Percentiles rank a stretch among this genome's conserved stretches.
Conservation (phyloP, 345 rosid genomes). For the Arabis hirsuta region DNA sequence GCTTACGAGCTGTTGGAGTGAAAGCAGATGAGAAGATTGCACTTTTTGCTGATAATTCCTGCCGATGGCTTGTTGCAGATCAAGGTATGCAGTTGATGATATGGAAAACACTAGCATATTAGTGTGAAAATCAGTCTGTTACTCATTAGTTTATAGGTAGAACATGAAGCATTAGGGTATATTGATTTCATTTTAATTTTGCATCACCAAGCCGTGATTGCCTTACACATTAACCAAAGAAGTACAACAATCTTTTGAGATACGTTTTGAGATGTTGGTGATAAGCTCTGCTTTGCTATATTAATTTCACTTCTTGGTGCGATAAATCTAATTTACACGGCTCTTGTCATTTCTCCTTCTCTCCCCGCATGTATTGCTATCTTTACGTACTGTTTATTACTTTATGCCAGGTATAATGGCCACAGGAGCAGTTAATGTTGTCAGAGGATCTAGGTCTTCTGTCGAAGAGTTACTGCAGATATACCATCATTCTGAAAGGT, state of each 20-base stretch:
- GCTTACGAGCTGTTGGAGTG: slow-evolving; percentile 74
- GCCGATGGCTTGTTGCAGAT: slow-evolving; percentile 91
- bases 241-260: slow-evolving; percentile 2
- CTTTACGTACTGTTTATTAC: slow-evolving; percentile 19
- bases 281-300: background rate
- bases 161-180: background rate
- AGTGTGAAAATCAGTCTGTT: background rate
- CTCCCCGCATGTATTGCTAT: background rate
- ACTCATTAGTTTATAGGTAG: background rate
- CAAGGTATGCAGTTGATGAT: slow-evolving; percentile 61
- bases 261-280: background rate
- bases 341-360: slow-evolving; percentile 12
- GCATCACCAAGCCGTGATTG: background rate
- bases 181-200: background rate
- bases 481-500: slow-evolving; percentile 94
- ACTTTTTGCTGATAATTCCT: slow-evolving; percentile 94
- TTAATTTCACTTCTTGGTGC: slow-evolving; percentile 2
- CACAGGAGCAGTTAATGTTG: slow-evolving; percentile 90
- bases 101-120: background rate
- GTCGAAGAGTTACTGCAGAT: slow-evolving; percentile 84
- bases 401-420: slow-evolving; percentile 80
- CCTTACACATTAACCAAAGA: slow-evolving; percentile 1
- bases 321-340: background rate
- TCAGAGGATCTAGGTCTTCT: slow-evolving; percentile 91
- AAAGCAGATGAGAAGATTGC: slow-evolving; percentile 84